These are phyloP conservation scores for Neopestalotiopsis clavispora DNA, from an alignment of 2,329 filamentous ascomycete genomes.

Conservation along the genomic window DNA sequence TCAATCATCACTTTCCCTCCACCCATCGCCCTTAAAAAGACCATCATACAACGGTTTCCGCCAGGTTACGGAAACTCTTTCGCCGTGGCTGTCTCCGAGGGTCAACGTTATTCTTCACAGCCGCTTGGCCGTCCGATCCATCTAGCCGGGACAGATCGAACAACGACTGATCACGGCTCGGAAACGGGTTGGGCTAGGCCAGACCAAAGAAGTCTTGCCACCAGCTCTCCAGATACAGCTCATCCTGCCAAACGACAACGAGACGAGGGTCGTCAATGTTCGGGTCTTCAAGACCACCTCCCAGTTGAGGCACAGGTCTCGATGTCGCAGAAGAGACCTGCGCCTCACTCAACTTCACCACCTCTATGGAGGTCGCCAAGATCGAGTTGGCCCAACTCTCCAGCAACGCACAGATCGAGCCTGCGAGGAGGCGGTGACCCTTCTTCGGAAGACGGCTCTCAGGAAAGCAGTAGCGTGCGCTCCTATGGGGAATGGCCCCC, in stretches of 20 bases:
- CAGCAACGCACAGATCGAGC: slow-evolving; percentile 31
- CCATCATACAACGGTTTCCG: background rate
- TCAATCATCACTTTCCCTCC: background rate
- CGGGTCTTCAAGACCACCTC: slow-evolving; percentile 17
- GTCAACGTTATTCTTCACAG: slow-evolving; percentile 14
- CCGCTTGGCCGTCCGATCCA: background rate
- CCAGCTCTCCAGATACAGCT: slow-evolving; percentile 31
- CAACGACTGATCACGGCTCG: slow-evolving; percentile 9
- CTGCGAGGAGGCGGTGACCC: slow-evolving; percentile 36
- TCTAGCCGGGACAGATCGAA: background rate
- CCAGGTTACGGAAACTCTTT: background rate
- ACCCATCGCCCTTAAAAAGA: background rate
- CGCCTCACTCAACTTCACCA: slow-evolving; percentile 60
- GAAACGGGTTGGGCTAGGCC: slow-evolving; percentile 23
- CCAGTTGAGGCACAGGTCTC: slow-evolving; percentile 34
- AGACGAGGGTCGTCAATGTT: slow-evolving; percentile 31
- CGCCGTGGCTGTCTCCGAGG: slow-evolving; percentile 23
- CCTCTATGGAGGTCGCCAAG: slow-evolving; percentile 51
- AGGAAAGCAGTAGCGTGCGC: slow-evolving; percentile 32
- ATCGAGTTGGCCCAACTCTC: slow-evolving; percentile 38
- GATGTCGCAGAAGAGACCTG: slow-evolving; percentile 68
- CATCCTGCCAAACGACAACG: slow-evolving; percentile 32
- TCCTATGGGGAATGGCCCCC: slow-evolving; percentile 35
- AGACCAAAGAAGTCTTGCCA: slow-evolving; percentile 31
- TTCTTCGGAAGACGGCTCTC: slow-evolving; percentile 31